Evolutionary conservation across 2,329 filamentous ascomycete genomes (phyloP), one percentile per base, ranked within the genome.

Genomic region (Fusarium citri): DNA sequence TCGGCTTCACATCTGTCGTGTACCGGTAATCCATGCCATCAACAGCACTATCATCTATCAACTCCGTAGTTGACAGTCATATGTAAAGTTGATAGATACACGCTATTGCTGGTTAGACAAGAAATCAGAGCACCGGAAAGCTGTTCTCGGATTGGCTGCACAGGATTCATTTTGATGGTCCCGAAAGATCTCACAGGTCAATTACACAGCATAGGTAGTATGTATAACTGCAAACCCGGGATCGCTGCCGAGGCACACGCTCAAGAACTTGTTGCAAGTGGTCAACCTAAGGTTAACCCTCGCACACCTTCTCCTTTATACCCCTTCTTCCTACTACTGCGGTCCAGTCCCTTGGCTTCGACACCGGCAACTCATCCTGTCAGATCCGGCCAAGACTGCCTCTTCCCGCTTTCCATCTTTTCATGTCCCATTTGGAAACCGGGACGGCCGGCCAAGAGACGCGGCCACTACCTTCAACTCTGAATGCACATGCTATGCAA

Each of bases 231-330:
- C 14, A 58, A 45, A n/a, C 28, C 61, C 66, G 66, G 66, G 42
- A 40, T 50, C 42, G 10, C 18, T 30, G 55, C 56, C 67, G 56
- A 55, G 67, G 47, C 66, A 69, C 60, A 66, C 48, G 16, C 30
- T 31, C 25, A 30, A 28, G n/a, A 15, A 25, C 23, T 30, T 49
- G 49, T 41, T 23, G 53, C 15, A 34, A 30, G 18, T 18, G 47
- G 26, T 45, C 55, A 69, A 69, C 61, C 66, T 47, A 34, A 10
- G 42, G 30, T 30, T 34, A 37, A 48, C 45, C 59, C 59, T n/a
- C 8, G 64, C 8, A 30, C 46, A 41, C 26, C 18, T 14, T 34
- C 26, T 22, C 16, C 25, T 25, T 30, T 8, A 11, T 30, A 23
- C 16, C n/a, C 46, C 51, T 26, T 31, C 37, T 62, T 40, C 40